Evolutionary conservation across 78 protist species (phyloP).

Genomic region (Capsaspora owczarzaki): DNA sequence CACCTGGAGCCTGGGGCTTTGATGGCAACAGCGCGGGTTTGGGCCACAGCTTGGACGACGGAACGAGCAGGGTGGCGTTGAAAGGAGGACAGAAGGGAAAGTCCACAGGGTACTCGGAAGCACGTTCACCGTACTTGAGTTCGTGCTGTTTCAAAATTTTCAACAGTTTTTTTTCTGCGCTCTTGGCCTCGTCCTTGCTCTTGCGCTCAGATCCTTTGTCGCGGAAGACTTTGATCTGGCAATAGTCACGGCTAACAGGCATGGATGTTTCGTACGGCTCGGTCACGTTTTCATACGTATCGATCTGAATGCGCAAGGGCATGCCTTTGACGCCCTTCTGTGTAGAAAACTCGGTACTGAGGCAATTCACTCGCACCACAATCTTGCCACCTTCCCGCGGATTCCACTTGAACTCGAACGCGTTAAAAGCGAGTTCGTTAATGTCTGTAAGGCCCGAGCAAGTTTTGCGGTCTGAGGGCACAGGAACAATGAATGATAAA

Average conservation of each 20-base stretch:
- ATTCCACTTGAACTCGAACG: conserved; percentile 5
- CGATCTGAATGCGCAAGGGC: conserved; percentile 8
- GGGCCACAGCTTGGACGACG: not conserved
- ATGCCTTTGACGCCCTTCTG: conserved; percentile 43
- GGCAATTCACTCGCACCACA: conserved; percentile 18
- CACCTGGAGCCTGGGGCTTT: too few species aligned
- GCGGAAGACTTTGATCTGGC: conserved; percentile 26
- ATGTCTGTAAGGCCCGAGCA: not conserved
- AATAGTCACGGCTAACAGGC: conserved; percentile 5
- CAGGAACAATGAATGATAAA: too few species aligned
- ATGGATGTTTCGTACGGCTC: not conserved
- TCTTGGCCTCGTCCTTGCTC: conserved; percentile 14
- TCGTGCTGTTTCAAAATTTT: conserved; percentile 10
- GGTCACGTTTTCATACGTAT: not conserved
- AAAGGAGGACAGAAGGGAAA: not conserved
- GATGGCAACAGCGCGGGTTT: not conserved
- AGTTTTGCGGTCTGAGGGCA: not conserved
- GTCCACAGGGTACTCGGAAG: not conserved
- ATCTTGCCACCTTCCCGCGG: conserved; percentile 1
- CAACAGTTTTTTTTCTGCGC: conserved; percentile 2
- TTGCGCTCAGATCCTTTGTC: conserved; percentile 32
- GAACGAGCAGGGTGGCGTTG: not conserved
- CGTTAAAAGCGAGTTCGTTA: conserved; percentile 4
- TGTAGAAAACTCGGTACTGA: conserved; percentile 23
- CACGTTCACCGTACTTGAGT: too few species aligned